phyloP scores from a whole-genome alignment of 768 basidiomycete species.

The Floccularia luteovirens region DNA sequence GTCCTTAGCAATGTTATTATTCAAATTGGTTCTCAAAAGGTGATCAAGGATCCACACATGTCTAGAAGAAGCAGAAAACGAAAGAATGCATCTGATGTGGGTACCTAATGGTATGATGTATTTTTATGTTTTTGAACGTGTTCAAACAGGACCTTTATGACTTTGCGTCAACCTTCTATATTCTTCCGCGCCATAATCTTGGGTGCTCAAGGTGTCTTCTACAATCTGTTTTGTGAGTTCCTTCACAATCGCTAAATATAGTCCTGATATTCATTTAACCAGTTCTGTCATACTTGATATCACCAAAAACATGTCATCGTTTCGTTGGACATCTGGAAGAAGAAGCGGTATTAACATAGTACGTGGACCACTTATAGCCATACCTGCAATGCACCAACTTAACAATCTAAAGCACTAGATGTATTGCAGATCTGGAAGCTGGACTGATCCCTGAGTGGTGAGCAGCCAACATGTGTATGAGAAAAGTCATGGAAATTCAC shows the following conservation, averaged over 20 bases:
- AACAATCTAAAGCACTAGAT: slow-evolving; percentile 49
- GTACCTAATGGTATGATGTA: slow-evolving; percentile 10
- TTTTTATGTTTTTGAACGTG: slow-evolving; percentile 7
- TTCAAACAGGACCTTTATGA: slow-evolving; percentile 83
- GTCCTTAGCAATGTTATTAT: slow-evolving; percentile 33
- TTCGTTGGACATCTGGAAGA: slow-evolving; percentile 93
- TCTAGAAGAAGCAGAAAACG: slow-evolving; percentile 93
- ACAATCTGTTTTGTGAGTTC: slow-evolving; percentile 76
- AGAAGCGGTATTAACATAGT: slow-evolving; percentile 93
- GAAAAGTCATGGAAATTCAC: neutral
- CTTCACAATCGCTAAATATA: slow-evolving; percentile 2
- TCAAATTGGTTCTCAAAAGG: no score
- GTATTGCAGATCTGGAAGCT: slow-evolving; percentile 76
- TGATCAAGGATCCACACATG: slow-evolving; percentile 96
- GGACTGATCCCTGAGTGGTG: slow-evolving; percentile 80
- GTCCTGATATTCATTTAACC: slow-evolving; percentile 6
- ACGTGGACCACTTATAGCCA: slow-evolving; percentile 18
- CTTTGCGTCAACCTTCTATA: slow-evolving; percentile 70
- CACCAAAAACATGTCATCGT: slow-evolving; percentile 73
- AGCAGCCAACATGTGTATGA: slow-evolving; percentile 9
- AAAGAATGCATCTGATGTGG: slow-evolving; percentile 92
- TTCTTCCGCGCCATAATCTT: slow-evolving; percentile 81
- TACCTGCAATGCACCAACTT: slow-evolving; percentile 1
- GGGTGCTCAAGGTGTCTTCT: slow-evolving; percentile 88
- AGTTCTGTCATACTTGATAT: slow-evolving; percentile 77